Evolutionary conservation across 768 basidiomycete species (phyloP), one percentile per base, ranked within the genome.

Genomic region (Russula ochroleuca): DNA sequence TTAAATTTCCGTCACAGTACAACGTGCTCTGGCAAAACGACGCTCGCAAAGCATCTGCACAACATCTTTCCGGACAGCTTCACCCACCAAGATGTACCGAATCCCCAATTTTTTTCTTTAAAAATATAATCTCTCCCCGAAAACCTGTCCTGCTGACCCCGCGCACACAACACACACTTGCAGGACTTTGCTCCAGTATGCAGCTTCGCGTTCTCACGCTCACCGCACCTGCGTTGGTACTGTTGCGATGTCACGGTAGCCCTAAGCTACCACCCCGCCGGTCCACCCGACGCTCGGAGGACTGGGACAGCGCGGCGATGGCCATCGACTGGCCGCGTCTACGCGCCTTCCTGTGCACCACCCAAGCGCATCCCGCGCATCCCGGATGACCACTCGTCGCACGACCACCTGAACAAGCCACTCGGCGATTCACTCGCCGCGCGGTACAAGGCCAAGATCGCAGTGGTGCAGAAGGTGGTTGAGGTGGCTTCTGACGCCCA

Each of bases 1-100:
- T n/a, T n/a, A n/a, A n/a, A n/a, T n/a, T n/a, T n/a, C n/a, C n/a
- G n/a, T n/a, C n/a, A n/a, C n/a, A n/a, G n/a, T n/a, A n/a, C 94
- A 4, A 91, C 92, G 31, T 96, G 94, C 74, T 94, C 89, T 0
- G 95, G 96, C 21, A 98, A 98, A 79, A 98, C 96, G 1, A 93
- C 94, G 0, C 83, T 98, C 19, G 94, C 94, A 35, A 98, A 97
- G 73, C 92, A 94, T 72, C 80, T 98, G 57, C 80, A 79, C 31
- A 73, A 74, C 4, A 85, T 90, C 59, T 74, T 97, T 28, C 91
- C 93, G 0, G 78, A 85, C 68, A 89, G 91, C 61, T 79, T 91
- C 50, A 90, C 95, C 62, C 94, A 96, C 74, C 92, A 98, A 74
- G 96, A 98, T 77, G 92, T 93, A 70, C 67, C 35, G 35, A 53